phyloP scores from a whole-genome alignment of 2,329 filamentous ascomycete genomes.

The Venturia oleaginea region DNA sequence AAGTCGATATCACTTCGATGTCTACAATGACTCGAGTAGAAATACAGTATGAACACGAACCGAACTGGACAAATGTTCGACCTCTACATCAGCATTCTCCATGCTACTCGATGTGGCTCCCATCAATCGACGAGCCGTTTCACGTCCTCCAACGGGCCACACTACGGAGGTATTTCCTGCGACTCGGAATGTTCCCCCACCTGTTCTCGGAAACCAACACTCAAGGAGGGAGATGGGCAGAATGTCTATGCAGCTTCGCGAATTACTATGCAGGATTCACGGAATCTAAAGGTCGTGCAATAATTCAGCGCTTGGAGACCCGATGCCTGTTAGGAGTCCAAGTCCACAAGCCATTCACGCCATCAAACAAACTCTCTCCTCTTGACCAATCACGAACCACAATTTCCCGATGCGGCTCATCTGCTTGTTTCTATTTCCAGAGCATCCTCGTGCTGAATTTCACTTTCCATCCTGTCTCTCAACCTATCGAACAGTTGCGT shows the following conservation, averaged over 20 bases:
- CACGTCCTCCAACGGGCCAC: not conserved
- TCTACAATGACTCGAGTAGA: not conserved
- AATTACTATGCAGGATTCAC: not conserved
- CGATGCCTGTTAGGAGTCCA: too few relatives aligned
- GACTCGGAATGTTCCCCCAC: not conserved
- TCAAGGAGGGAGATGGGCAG: not conserved
- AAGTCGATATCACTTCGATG: not conserved
- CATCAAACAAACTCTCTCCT: not conserved
- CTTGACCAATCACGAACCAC: not conserved
- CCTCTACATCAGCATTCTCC: not conserved
- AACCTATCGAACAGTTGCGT: not conserved
- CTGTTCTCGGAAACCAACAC: not conserved
- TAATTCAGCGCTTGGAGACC: not conserved
- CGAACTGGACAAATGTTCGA: too few relatives aligned
- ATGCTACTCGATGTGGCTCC: not conserved
- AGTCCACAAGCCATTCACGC: not conserved
- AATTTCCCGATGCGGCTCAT: slow-evolving; percentile 1
- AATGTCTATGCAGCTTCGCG: not conserved
- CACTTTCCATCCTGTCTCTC: not conserved
- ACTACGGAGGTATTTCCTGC: not conserved
- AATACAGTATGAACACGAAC: too few relatives aligned
- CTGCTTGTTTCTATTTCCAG: not conserved
- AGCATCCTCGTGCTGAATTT: not conserved
- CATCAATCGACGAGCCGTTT: not conserved
- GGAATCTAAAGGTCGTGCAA: too few relatives aligned